A percentile compares a stretch with the other conserved stretches of the same genome.
Conservation (phyloP, 2,329 filamentous ascomycete species). For the Pyricularia pennisetigena region DNA sequence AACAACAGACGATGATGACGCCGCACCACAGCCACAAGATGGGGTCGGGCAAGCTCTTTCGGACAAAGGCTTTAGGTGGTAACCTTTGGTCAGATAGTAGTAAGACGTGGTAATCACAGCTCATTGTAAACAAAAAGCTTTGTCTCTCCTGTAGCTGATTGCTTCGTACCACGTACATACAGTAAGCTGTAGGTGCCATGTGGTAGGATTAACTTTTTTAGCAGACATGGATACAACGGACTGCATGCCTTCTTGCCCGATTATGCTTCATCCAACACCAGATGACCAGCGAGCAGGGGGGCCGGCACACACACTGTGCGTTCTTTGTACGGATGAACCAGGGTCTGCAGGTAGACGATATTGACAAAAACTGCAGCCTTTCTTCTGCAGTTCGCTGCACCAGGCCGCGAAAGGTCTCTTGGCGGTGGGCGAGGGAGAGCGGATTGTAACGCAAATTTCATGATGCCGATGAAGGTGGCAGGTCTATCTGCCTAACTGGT, state of each 20-base stretch:
- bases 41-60: background rate
- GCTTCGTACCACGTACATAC: no score
- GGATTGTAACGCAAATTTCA: background rate
- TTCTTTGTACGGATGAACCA: background rate
- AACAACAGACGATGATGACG: background rate
- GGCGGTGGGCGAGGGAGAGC: background rate
- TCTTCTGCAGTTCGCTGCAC: background rate
- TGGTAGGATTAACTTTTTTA: background rate
- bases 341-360: background rate
- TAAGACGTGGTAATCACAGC: background rate
- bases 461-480: background rate
- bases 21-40: background rate
- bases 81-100: background rate
- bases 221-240: background rate
- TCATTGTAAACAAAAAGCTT: background rate
- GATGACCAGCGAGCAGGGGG: background rate
- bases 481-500: no score
- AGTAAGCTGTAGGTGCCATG: background rate
- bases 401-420: background rate
- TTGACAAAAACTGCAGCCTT: background rate
- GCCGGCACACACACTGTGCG: background rate
- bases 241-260: background rate
- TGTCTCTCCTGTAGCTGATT: background rate
- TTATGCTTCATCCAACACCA: background rate
- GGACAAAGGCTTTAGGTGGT: background rate